Conservation (phyloP, 257 asterid species). For the Perilla frutescens region DNA sequence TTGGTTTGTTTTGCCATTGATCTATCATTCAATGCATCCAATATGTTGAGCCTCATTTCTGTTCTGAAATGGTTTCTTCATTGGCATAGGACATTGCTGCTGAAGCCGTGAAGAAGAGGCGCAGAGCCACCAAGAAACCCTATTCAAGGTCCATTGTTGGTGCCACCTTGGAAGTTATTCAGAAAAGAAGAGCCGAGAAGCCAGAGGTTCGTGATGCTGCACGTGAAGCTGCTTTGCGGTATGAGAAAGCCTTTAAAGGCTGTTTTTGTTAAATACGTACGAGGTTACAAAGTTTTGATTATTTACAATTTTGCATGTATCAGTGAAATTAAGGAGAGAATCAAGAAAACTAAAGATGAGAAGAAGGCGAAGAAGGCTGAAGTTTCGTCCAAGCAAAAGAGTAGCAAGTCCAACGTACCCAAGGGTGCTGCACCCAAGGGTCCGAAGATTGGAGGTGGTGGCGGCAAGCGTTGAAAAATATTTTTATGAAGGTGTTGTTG, state of each 20-base stretch:
- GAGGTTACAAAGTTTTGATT: background rate
- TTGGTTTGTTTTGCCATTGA: background rate
- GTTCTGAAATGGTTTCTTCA: background rate
- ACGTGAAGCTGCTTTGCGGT: constrained; percentile 91
- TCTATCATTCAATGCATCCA: background rate
- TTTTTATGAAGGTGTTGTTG: background rate
- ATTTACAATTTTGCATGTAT: background rate
- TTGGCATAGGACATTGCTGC: constrained; percentile 69
- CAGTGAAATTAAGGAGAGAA: constrained; percentile 91
- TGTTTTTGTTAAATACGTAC: background rate
- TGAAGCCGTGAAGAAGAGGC: constrained; percentile 90
- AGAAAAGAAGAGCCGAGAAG: constrained; percentile 79
- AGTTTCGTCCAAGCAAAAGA: constrained; percentile 66
- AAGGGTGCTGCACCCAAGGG: constrained; percentile 67
- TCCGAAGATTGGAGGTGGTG: constrained; percentile 86
- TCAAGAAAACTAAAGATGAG: constrained; percentile 89
- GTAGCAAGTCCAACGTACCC: constrained; percentile 49
- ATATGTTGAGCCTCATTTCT: background rate
- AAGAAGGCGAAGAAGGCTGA: constrained; percentile 93
- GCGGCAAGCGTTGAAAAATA: constrained; percentile 70
- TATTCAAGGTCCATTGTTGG: constrained; percentile 94
- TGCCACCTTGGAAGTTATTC: constrained; percentile 88
- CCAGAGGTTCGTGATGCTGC: constrained; percentile 97
- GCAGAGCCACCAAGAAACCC: constrained; percentile 81
- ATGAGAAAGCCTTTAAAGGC: background rate